A percentile compares a stretch with the other conserved stretches of the same genome.
Conservation (phyloP, 352 stramenopile species). For the Phytophthora megakarya region DNA sequence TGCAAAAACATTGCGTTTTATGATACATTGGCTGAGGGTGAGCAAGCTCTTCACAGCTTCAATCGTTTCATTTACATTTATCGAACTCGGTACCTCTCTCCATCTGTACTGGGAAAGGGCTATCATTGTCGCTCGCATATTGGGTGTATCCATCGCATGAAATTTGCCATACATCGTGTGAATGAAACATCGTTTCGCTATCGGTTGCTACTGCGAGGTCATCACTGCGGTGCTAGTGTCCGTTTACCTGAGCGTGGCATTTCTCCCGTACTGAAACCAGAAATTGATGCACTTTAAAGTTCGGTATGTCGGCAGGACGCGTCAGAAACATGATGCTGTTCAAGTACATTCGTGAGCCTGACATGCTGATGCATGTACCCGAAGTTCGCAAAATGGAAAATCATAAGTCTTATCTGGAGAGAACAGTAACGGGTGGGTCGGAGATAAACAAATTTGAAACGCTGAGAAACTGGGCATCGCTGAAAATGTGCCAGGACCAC, state of each 20-base stretch:
- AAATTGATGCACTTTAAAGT: neutral
- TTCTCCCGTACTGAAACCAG: conserved; percentile 1
- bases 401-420: neutral
- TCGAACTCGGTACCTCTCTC: conserved; percentile 1
- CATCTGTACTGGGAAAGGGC: conserved; percentile 5
- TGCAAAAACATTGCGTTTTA: neutral
- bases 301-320: neutral
- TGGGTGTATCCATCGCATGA: neutral
- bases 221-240: neutral
- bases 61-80: conserved; percentile 11
- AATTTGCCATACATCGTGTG: neutral
- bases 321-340: conserved; percentile 8
- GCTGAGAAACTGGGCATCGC: neutral
- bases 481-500: neutral
- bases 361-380: neutral
- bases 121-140: conserved; percentile 12
- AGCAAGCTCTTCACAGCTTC: conserved; percentile 6
- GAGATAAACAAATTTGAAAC: conserved; percentile 2
- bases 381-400: conserved; percentile 7
- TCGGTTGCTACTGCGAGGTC: neutral
- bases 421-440: neutral
- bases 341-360: conserved; percentile 1
- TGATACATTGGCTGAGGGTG: neutral
- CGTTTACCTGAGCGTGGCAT: neutral
- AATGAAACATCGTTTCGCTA: conserved; percentile 2